Base-by-base conservation (phyloP, 805 yeast species). In the Zygotorulaspora danielsina region DNA sequence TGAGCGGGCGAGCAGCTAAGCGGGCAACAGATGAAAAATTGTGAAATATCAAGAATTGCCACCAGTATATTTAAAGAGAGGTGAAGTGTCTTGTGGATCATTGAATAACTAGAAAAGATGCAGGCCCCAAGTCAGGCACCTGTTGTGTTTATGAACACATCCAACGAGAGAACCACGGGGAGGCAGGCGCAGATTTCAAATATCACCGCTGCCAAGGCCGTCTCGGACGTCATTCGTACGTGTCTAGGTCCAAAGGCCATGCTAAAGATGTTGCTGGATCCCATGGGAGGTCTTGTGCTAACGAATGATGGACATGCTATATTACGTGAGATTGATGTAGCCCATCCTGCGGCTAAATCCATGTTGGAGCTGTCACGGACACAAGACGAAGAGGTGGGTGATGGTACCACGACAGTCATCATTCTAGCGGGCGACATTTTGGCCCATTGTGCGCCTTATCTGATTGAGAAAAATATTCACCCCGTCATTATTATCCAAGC, bases 231-330 rank as follows among this genome's bases (percentile, higher is more conserved):
- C 58, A 87, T 93, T 54, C 78, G 98, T 64, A 93, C 98, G 18
- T 93, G 99, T 74, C 72, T 93, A 45, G 99, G 99, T 13, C 99
- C 99, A 38, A 90, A 90, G 64, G 98, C 98, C 24, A 93, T 93
- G 98, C 76, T 93, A 46, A 93, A 93, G 70, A 90, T 93, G 97
- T 72, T 93, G 39, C 72, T 93, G 48, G 99, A 93, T 61, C 99
- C 99, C 41, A 68, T 69, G 73, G 90, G 93, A 21, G 98, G 98
- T 21, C 84, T 93, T 51, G 97, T 90, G 11, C 72, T 93, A 49
- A 93, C 99, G 41, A 93, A 93, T 66, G 99, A 93, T 64, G 99
- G 99, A 10, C 98, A 93, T 66, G 98, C 99, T 12, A 93, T 93
- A 52, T 71, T 93, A 53, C 78, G 99, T 59, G 99, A 93, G 63